These are phyloP conservation scores for Podaxis pistillaris DNA, from an alignment of 768 basidiomycete species.

Conservation along the genomic window DNA sequence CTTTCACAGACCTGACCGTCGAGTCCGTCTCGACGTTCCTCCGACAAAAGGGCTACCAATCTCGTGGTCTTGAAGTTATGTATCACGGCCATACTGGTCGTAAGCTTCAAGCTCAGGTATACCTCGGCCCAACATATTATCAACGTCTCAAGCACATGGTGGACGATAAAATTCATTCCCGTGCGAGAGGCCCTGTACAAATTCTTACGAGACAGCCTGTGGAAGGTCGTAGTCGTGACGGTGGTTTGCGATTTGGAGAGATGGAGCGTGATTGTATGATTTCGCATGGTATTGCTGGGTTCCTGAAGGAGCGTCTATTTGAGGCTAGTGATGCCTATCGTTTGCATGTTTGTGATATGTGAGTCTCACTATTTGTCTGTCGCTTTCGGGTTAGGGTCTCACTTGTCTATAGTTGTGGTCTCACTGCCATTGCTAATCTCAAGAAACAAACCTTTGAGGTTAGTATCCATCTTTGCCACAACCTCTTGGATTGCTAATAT, in stretches of 20 bases:
- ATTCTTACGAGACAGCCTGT: slow-evolving; percentile 97
- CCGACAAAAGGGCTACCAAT: slow-evolving; percentile 90
- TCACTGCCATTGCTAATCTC: slow-evolving; percentile 96
- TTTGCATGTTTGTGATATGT: slow-evolving; percentile 96
- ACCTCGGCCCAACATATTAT: slow-evolving; percentile 98
- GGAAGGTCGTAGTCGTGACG: slow-evolving; percentile 97
- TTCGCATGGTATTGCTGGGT: slow-evolving; percentile 96
- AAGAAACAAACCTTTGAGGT: slow-evolving; percentile 99
- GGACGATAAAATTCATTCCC: slow-evolving; percentile 98
- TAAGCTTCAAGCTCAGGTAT: slow-evolving; percentile 97
- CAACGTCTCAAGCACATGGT: slow-evolving; percentile 99
- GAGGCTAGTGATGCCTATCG: slow-evolving; percentile 93
- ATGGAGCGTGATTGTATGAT: slow-evolving; percentile 99
- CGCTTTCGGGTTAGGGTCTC: slow-evolving; percentile 7
- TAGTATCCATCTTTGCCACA: slow-evolving; percentile 13
- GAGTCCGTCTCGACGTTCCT: slow-evolving; percentile 95
- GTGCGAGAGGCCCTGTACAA: slow-evolving; percentile 95
- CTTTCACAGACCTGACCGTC: slow-evolving; percentile 97
- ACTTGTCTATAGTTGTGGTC: slow-evolving; percentile 65
- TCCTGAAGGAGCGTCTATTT: slow-evolving; percentile 96
- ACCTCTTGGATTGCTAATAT: not conserved
- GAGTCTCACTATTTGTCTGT: slow-evolving; percentile 29
- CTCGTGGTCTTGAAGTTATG: slow-evolving; percentile 96
- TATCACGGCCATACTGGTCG: slow-evolving; percentile 98
- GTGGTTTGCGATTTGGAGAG: slow-evolving; percentile 99